These are phyloP conservation scores for Buddleja alternifolia DNA, from an alignment of 257 asterid genomes.

Conservation along the genomic window DNA sequence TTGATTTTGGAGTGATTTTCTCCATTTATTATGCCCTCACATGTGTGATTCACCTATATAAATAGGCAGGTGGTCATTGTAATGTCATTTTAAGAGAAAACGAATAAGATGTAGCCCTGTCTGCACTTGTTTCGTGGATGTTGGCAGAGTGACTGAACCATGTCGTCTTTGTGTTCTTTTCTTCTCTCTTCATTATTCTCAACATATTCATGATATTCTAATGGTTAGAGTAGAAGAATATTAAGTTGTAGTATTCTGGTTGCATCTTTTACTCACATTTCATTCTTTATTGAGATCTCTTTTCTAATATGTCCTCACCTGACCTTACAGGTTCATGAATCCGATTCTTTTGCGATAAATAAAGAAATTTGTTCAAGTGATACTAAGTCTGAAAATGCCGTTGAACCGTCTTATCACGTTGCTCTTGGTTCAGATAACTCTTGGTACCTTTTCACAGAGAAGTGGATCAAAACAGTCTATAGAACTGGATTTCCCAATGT, in stretches of 20 bases:
- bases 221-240: slow-evolving; percentile 13
- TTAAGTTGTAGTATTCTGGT: slow-evolving; percentile 29
- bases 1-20: too few species aligned
- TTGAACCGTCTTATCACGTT: slow-evolving; percentile 73
- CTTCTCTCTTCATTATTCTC: too few species aligned
- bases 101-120: too few species aligned
- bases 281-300: slow-evolving; percentile 25
- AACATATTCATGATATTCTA: slow-evolving; percentile 6
- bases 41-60: too few species aligned
- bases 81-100: too few species aligned
- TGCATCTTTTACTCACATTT: slow-evolving; percentile 18
- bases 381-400: slow-evolving; percentile 38
- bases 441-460: slow-evolving; percentile 98
- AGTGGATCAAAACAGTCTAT: slow-evolving; percentile 84
- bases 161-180: too few species aligned
- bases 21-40: too few species aligned
- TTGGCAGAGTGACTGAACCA: too few species aligned
- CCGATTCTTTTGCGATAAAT: slow-evolving; percentile 63
- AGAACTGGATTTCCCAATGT: slow-evolving; percentile 85
- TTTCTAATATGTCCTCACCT: slow-evolving; percentile 26
- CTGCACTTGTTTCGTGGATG: too few species aligned
- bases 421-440: slow-evolving; percentile 98
- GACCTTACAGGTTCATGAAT: slow-evolving; percentile 60
- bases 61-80: too few species aligned
- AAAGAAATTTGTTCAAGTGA: slow-evolving; percentile 42